phyloP scores from a whole-genome alignment of 2,329 filamentous ascomycete species.

The Diplodia sapinea region DNA sequence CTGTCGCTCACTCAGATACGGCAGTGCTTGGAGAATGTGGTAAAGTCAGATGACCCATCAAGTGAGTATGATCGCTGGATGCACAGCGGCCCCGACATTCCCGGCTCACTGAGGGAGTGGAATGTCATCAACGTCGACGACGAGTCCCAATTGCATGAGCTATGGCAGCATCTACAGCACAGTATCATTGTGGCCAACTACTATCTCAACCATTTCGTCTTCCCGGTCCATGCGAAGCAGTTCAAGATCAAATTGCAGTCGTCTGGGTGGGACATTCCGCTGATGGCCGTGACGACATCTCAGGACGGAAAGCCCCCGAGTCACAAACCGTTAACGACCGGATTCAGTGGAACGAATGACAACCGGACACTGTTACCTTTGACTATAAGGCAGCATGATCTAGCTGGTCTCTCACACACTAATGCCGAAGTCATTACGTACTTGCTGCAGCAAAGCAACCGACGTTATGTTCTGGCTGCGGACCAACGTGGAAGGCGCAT shows the following conservation, averaged over 20 bases:
- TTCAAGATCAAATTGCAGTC: constrained; percentile 68
- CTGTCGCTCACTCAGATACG: constrained; percentile 58
- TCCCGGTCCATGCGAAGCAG: constrained; percentile 68
- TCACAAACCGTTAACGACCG: constrained; percentile 59
- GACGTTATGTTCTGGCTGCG: constrained; percentile 52
- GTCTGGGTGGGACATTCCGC: constrained; percentile 71
- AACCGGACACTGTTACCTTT: constrained; percentile 64
- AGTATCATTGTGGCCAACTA: constrained; percentile 66
- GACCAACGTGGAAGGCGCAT: constrained; percentile 45
- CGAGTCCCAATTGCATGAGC: constrained; percentile 50
- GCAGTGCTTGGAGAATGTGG: constrained; percentile 58
- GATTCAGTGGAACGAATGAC: constrained; percentile 76
- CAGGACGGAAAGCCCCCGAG: neutral
- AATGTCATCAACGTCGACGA: constrained; percentile 67
- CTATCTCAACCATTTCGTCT: constrained; percentile 69
- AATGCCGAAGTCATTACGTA: constrained; percentile 69
- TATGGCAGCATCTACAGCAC: constrained; percentile 60
- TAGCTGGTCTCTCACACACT: constrained; percentile 62
- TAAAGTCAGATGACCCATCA: constrained; percentile 63
- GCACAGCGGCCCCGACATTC: constrained; percentile 50
- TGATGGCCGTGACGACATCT: constrained; percentile 41
- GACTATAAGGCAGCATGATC: constrained; percentile 66
- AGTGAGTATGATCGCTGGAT: constrained; percentile 65
- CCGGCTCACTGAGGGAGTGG: constrained; percentile 57
- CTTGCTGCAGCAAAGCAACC: constrained; percentile 60